Evolutionary conservation across 192 early-diverging fungal genomes (phyloP).

Genomic region (Coemansia sp.): DNA sequence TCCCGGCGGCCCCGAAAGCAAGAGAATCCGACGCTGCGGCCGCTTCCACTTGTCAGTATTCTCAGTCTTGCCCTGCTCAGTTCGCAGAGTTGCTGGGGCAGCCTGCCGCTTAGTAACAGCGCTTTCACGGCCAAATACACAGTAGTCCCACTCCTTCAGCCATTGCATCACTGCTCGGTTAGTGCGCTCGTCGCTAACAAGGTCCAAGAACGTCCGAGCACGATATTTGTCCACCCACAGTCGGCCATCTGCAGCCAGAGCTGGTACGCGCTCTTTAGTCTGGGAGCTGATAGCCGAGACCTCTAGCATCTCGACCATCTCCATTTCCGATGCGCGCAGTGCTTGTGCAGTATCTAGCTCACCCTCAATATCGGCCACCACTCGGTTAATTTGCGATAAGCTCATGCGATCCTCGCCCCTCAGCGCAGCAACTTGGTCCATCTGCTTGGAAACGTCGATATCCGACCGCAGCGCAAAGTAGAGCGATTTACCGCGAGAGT

Average conservation of each 20-base stretch:
- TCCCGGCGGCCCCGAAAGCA: slow-evolving; percentile 90
- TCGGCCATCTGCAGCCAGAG: slow-evolving; percentile 13
- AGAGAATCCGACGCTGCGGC: slow-evolving; percentile 54
- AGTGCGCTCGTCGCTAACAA: slow-evolving; percentile 87
- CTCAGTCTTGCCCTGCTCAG: slow-evolving; percentile 3
- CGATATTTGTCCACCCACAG: slow-evolving; percentile 94
- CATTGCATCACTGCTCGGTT: slow-evolving; percentile 88
- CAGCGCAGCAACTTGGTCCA: slow-evolving; percentile 8
- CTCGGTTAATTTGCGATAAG: slow-evolving; percentile 26
- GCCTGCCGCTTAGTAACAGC: slow-evolving; percentile 12
- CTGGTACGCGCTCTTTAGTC: background rate
- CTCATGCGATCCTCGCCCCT: slow-evolving; percentile 16
- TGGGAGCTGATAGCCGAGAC: background rate
- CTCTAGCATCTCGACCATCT: background rate
- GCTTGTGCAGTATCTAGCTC: slow-evolving; percentile 20
- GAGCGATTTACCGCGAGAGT: slow-evolving; percentile 16
- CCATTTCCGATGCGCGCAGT: slow-evolving; percentile 11
- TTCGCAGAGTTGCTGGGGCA: background rate
- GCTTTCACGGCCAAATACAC: slow-evolving; percentile 72
- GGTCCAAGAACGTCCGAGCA: slow-evolving; percentile 76
- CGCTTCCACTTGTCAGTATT: slow-evolving; percentile 39
- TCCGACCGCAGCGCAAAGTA: slow-evolving; percentile 32
- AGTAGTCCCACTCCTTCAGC: slow-evolving; percentile 97
- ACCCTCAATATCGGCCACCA: slow-evolving; percentile 37
- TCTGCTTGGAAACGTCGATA: slow-evolving; percentile 15